Evolutionary conservation across 2,329 filamentous ascomycete species (phyloP), one percentile per base, ranked within the genome.

Genomic region (Emericellopsis atlantica): DNA sequence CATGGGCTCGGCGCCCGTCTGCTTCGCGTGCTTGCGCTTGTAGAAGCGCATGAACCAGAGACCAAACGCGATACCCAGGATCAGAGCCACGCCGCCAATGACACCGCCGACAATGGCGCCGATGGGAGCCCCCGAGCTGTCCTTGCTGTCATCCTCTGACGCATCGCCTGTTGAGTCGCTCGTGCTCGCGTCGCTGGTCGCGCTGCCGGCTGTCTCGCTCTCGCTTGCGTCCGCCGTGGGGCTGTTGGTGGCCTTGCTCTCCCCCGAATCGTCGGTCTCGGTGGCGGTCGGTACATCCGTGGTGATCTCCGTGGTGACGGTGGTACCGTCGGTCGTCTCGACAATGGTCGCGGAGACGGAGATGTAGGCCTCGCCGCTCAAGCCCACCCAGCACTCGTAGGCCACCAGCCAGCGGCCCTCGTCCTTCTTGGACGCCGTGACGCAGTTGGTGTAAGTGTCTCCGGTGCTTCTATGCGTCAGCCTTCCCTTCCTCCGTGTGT

Each of bases 51-150:
- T 22, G 37, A 53, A 47, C 40, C 47, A 46, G 31, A 51, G 42
- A 22, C 43, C 48, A 15, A 50, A 41, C 22, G 16, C 43, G 37
- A 46, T 15, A 40, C 48, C 41, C 37, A 43, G 50, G 32, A 53
- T 41, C 12, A 46, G 42, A 2, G 48, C 51, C 11, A 53, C 31
- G 36, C 51, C 51, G 16, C 48, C 51, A 6, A 53, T 41, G 33
- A 48, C 51, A 12, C 47, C 49, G 21, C 51, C 51, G 11, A 50
- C 50, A 32, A 53, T 51, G 29, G 50, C 44, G 16, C 51, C 51
- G 16, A 51, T 39, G 15, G 46, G 46, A 3, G 44, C 44, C 3
- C 43, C 40, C 14, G 40, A 37, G 9, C 44, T 42, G 18, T 16
- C 34, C 12, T 16, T 18, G 4, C 34, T 6, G 34, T 16, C 16